Conservation (phyloP, 139 green algal genomes). For the Coccomyxa sp. region DNA sequence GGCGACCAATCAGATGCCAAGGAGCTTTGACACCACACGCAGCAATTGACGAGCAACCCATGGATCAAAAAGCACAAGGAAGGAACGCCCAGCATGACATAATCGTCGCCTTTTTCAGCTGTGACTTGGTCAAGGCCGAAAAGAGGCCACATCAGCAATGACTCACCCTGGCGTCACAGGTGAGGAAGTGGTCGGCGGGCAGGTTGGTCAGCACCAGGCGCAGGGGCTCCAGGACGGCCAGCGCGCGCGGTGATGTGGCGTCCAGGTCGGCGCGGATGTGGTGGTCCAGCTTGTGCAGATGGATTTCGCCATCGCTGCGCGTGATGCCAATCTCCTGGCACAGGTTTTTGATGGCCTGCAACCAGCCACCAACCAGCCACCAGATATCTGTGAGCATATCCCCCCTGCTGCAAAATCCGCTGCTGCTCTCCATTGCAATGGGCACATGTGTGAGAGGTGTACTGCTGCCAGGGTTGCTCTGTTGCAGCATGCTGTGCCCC, state of each 20-base stretch:
- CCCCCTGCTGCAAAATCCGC: neutral
- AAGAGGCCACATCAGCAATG: no score
- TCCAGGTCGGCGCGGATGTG: slow-evolving; percentile 65
- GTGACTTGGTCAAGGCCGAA: no score
- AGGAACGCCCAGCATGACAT: no score
- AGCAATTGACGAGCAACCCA: no score
- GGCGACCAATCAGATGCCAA: no score
- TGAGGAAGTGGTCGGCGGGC: slow-evolving; percentile 54
- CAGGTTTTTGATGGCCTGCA: slow-evolving; percentile 90
- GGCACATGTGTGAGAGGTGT: no score
- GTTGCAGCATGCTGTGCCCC: no score
- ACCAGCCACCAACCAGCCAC: neutral
- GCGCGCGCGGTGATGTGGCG: slow-evolving; percentile 51
- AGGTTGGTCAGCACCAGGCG: slow-evolving; percentile 86
- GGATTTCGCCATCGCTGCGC: slow-evolving; percentile 80
- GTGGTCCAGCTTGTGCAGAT: slow-evolving; percentile 87
- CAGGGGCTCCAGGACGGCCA: slow-evolving; percentile 87
- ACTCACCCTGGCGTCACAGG: slow-evolving; percentile 54
- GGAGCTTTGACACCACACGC: no score
- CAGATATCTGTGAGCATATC: neutral
- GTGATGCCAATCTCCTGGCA: slow-evolving; percentile 86
- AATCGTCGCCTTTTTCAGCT: no score
- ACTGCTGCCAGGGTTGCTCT: no score
- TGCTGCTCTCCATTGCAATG: neutral
- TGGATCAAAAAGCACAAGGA: no score